Evolutionary conservation across 306 rosid species (phyloP).

Genomic region (Clitoria ternatea): DNA sequence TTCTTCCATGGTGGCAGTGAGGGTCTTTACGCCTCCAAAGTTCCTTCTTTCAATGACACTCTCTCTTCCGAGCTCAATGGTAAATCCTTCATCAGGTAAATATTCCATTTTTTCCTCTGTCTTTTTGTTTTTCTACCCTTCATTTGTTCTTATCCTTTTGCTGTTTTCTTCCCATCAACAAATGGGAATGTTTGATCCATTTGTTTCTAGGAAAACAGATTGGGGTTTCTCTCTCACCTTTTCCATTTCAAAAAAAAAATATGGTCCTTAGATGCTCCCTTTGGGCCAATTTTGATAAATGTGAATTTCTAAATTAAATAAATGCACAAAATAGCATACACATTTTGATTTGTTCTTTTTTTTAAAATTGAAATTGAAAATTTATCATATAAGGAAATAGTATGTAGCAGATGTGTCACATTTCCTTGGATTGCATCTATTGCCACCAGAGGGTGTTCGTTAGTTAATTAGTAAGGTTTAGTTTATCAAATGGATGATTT

Average conservation of each 20-base stretch:
- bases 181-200: slow-evolving; percentile 25
- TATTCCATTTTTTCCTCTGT: not conserved
- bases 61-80: slow-evolving; percentile 47
- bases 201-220: slow-evolving; percentile 5
- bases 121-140: not conserved
- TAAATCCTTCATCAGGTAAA: slow-evolving; percentile 67
- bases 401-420: not conserved
- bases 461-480: not conserved
- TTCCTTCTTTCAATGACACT: slow-evolving; percentile 15
- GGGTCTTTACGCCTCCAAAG: slow-evolving; percentile 63
- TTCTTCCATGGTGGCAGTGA: slow-evolving; percentile 86
- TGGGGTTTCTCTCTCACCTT: slow-evolving; percentile 1
- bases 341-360: not conserved
- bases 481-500: not conserved
- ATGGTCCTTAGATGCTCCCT: not conserved
- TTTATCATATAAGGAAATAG: no score
- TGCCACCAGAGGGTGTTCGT: not conserved
- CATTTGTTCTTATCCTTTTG: not conserved
- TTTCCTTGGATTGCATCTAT: not conserved
- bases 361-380: no score
- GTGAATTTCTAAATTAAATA: not conserved
- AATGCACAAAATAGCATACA: not conserved
- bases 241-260: not conserved
- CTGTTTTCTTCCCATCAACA: no score
- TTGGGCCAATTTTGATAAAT: slow-evolving; percentile 18